A percentile compares a stretch with the other conserved stretches of the same genome.
Evolutionary conservation across 2,329 filamentous ascomycete species (phyloP).

Genomic region (Aspergillus sp.): DNA sequence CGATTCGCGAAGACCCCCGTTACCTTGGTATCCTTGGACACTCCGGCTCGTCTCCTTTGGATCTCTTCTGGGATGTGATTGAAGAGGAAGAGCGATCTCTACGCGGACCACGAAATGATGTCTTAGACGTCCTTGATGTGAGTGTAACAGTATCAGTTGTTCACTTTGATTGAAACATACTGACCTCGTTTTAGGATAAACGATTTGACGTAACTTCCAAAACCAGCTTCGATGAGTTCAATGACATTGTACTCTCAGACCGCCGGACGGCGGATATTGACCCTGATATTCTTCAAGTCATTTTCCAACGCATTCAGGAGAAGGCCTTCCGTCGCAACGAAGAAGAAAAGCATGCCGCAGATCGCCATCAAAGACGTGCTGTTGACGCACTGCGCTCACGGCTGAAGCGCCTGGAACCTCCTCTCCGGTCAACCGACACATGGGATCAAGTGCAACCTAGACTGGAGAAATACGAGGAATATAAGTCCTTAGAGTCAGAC

Average conservation of each 20-base stretch:
- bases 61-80: conserved; percentile 93
- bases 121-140: conserved; percentile 85
- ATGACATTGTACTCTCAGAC: conserved; percentile 78
- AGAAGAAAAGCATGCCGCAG: conserved; percentile 77
- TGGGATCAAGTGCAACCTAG: conserved; percentile 85
- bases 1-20: conserved; percentile 76
- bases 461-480: conserved; percentile 80
- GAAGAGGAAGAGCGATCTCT: conserved; percentile 92
- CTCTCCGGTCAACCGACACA: conserved; percentile 72
- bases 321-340: conserved; percentile 80
- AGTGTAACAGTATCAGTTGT: conserved; percentile 34
- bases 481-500: conserved; percentile 76
- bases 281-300: conserved; percentile 71
- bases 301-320: conserved; percentile 85
- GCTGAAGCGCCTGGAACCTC: conserved; percentile 88
- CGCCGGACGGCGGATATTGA: conserved; percentile 85
- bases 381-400: conserved; percentile 80
- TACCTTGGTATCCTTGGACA: conserved; percentile 84
- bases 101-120: conserved; percentile 75
- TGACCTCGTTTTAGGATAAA: conserved; percentile 66
- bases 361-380: conserved; percentile 81
- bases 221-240: conserved; percentile 87
- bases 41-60: conserved; percentile 78
- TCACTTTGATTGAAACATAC: conserved; percentile 14
- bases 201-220: conserved; percentile 85